phyloP scores from a whole-genome alignment of 2,329 filamentous ascomycete genomes.

The Cercospora canescens region DNA sequence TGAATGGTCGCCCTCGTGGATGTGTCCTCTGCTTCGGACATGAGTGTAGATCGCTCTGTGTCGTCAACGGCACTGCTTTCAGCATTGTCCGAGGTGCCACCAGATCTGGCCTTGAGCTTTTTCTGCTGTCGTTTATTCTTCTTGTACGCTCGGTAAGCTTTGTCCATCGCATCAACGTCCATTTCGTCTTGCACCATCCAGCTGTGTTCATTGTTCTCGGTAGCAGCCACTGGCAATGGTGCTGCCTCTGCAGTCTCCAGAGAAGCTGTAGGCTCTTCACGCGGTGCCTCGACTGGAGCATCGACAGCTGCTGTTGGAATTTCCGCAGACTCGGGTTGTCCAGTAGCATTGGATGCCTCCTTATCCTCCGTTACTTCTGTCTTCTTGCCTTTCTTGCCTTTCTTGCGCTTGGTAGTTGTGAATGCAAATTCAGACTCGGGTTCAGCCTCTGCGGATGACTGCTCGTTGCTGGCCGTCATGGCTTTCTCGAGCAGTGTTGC shows the following conservation, averaged over 20 bases:
- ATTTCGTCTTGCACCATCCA: conserved; percentile 29
- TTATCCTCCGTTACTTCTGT: not conserved
- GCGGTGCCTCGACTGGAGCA: not conserved
- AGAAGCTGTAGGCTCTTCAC: not conserved
- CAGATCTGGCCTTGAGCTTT: conserved; percentile 29
- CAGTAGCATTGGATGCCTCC: conserved; percentile 25
- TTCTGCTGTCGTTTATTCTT: conserved; percentile 36
- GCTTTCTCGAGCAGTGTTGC: conserved; percentile 39
- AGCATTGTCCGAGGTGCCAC: conserved; percentile 19
- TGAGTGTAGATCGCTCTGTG: conserved; percentile 25
- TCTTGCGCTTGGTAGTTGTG: conserved; percentile 44
- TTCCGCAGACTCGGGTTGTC: not conserved
- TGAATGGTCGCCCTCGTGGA: not conserved
- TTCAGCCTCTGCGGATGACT: conserved; percentile 19
- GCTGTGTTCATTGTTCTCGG: conserved; percentile 9
- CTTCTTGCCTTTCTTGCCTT: conserved; percentile 50
- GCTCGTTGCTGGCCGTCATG: conserved; percentile 34
- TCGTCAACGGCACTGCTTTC: conserved; percentile 38
- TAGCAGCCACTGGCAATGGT: not conserved
- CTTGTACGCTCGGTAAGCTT: conserved; percentile 35
- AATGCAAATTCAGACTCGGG: conserved; percentile 35
- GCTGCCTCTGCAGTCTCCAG: too few relatives aligned
- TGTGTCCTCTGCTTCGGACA: conserved; percentile 21
- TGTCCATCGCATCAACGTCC: conserved; percentile 38
- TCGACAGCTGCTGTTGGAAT: not conserved